These are phyloP conservation scores for Byssothecium circinans DNA, from an alignment of 2,329 filamentous ascomycete genomes.

Conservation along the genomic window DNA sequence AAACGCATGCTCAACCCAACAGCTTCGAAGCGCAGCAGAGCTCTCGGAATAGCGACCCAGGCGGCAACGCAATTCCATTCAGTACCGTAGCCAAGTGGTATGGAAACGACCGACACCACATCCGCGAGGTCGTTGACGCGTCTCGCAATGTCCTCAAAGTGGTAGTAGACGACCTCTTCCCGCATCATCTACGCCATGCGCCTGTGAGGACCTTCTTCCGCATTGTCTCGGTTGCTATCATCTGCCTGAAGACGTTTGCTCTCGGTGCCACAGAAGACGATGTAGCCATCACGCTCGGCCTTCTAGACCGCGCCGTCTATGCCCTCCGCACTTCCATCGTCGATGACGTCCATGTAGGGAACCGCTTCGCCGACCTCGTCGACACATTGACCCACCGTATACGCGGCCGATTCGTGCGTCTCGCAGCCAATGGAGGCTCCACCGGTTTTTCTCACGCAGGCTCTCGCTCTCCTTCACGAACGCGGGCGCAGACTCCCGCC, in stretches of 20 bases:
- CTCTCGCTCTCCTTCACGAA: slow-evolving; percentile 25
- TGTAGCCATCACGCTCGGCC: slow-evolving; percentile 70
- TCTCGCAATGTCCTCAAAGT: slow-evolving; percentile 75
- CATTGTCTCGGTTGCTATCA: slow-evolving; percentile 84
- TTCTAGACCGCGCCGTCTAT: slow-evolving; percentile 75
- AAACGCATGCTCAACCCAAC: slow-evolving; percentile 36
- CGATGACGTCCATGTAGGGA: slow-evolving; percentile 83
- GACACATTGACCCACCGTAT: slow-evolving; percentile 75
- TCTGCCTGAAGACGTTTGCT: slow-evolving; percentile 80
- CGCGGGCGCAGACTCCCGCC: slow-evolving; percentile 29
- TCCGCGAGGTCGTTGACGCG: slow-evolving; percentile 73
- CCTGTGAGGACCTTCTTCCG: slow-evolving; percentile 84
- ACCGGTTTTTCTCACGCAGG: slow-evolving; percentile 43
- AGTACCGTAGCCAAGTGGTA: slow-evolving; percentile 54
- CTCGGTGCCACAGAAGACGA: slow-evolving; percentile 78
- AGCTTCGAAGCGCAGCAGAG: slow-evolving; percentile 19
- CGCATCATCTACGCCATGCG: slow-evolving; percentile 78
- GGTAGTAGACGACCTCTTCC: slow-evolving; percentile 75
- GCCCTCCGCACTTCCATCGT: slow-evolving; percentile 77
- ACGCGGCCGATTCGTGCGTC: slow-evolving; percentile 68
- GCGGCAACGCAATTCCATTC: slow-evolving; percentile 45
- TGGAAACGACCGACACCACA: slow-evolving; percentile 62
- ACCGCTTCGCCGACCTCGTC: slow-evolving; percentile 79
- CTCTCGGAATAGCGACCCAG: slow-evolving; percentile 21
- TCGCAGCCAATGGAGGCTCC: slow-evolving; percentile 54